Evolutionary conservation across 116 monocot species (phyloP).

Genomic region (Posidonia oceanica): DNA sequence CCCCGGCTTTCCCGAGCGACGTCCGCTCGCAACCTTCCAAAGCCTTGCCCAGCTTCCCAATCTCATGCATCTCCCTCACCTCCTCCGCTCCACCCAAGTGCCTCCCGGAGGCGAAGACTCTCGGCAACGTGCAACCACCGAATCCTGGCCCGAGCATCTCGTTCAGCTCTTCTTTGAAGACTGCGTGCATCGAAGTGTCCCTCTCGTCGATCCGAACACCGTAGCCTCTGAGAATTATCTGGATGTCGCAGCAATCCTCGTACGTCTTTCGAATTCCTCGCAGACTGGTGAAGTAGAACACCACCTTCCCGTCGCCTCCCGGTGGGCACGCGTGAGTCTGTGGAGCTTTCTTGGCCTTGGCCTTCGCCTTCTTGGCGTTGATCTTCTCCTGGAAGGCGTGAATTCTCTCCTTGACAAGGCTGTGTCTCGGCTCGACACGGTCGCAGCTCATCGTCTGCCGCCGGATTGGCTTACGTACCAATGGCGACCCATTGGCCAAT

Average conservation of each 20-base stretch:
- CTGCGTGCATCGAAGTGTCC: constrained; percentile 66
- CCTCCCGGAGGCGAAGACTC: constrained; percentile 43
- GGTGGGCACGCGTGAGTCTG: constrained; percentile 4
- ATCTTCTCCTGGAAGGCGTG: constrained; percentile 47
- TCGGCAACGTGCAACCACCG: constrained; percentile 21
- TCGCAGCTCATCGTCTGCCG: not conserved
- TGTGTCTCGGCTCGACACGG: not conserved
- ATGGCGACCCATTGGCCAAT: not conserved
- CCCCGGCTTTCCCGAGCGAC: not conserved
- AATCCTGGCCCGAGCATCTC: constrained; percentile 21
- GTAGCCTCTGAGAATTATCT: constrained; percentile 41
- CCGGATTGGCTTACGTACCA: not conserved
- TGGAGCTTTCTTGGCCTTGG: not conserved
- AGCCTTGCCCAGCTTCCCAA: constrained; percentile 26
- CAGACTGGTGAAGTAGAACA: constrained; percentile 75
- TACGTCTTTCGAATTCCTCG: constrained; percentile 64
- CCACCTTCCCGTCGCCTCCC: constrained; percentile 25
- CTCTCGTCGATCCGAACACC: constrained; percentile 55
- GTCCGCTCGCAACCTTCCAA: constrained; percentile 22
- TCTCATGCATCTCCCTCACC: constrained; percentile 63
- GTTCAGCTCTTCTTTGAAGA: constrained; percentile 51
- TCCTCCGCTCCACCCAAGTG: constrained; percentile 54
- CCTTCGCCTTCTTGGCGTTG: constrained; percentile 20
- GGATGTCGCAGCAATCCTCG: constrained; percentile 53
- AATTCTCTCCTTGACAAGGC: constrained; percentile 43